Evolutionary conservation across 2,329 filamentous ascomycete genomes (phyloP).

Genomic region (Arachnopeziza araneosa): DNA sequence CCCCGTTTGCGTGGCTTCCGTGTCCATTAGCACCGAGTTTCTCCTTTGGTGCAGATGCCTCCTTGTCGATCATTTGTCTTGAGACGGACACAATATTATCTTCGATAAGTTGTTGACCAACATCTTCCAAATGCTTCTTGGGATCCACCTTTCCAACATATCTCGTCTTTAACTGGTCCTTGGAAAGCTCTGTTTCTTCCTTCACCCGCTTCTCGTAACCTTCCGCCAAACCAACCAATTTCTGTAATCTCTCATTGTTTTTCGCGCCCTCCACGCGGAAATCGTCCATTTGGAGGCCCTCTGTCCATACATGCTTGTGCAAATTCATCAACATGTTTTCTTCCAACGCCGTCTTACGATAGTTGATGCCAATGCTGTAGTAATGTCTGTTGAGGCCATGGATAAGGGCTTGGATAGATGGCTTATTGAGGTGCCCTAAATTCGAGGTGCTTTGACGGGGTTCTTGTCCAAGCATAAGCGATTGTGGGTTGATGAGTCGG

Average conservation of each 20-base stretch:
- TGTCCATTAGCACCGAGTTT: conserved; percentile 45
- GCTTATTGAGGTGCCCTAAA: conserved; percentile 96
- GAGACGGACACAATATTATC: conserved; percentile 99
- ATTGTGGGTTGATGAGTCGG: conserved; percentile 96
- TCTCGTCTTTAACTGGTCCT: conserved; percentile 96
- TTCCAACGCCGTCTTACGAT: conserved; percentile 93
- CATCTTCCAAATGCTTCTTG: conserved; percentile 98
- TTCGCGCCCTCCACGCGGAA: conserved; percentile 78
- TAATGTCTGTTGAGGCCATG: conserved; percentile 98
- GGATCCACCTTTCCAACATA: conserved; percentile 98
- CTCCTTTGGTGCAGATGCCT: conserved; percentile 83
- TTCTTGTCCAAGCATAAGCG: conserved; percentile 95
- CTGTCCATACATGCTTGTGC: conserved; percentile 99
- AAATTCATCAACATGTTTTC: conserved; percentile 99
- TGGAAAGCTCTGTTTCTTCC: conserved; percentile 94
- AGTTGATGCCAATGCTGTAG: conserved; percentile 98
- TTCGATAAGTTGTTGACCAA: conserved; percentile 94
- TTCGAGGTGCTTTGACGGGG: conserved; percentile 97
- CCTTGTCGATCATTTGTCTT: conserved; percentile 98
- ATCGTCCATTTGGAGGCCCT: conserved; percentile 94
- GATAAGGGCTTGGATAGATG: conserved; percentile 98
- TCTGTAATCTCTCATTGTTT: conserved; percentile 84
- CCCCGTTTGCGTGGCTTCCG: conserved; percentile 19
- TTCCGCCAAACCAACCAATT: conserved; percentile 82
- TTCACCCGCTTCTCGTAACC: conserved; percentile 98